Conservation (phyloP, 2,329 filamentous ascomycete species). For the Dactylellina haptotyla region DNA sequence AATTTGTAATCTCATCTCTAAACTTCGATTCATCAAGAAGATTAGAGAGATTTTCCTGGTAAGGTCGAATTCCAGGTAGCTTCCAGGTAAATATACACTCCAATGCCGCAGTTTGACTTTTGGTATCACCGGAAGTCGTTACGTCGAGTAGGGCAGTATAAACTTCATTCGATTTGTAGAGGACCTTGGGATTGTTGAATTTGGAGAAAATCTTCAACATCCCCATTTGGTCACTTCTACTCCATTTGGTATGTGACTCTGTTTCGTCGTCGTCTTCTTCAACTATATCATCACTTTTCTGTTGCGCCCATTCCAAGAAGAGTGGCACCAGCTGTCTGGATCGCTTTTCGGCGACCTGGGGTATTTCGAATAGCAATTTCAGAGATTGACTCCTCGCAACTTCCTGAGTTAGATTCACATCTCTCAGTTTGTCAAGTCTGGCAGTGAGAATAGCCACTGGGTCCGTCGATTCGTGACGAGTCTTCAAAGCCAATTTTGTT, state of each 20-base stretch:
- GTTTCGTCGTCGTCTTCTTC: conserved; percentile 59
- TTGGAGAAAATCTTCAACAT: conserved; percentile 83
- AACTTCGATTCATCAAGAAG: conserved; percentile 90
- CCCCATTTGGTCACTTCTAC: conserved; percentile 81
- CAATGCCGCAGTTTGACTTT: conserved; percentile 85
- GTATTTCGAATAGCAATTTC: conserved; percentile 77
- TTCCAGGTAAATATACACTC: conserved; percentile 93
- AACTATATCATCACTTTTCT: conserved; percentile 62
- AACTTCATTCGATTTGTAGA: conserved; percentile 81
- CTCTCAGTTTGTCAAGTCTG: conserved; percentile 24
- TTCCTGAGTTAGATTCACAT: conserved; percentile 2
- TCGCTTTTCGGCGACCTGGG: conserved; percentile 82
- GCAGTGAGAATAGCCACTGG: not conserved
- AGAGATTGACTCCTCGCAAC: conserved; percentile 79
- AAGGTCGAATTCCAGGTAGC: conserved; percentile 75
- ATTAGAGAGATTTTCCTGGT: conserved; percentile 85
- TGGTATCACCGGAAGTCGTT: conserved; percentile 86
- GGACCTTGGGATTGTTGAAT: conserved; percentile 84
- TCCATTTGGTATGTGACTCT: conserved; percentile 68
- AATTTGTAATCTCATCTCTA: conserved; percentile 89
- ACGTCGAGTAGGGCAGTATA: conserved; percentile 78
- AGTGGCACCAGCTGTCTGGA: conserved; percentile 86
- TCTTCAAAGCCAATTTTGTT: conserved; percentile 65
- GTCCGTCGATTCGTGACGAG: conserved; percentile 56
- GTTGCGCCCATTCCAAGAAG: conserved; percentile 78